A percentile compares a stretch with the other conserved stretches of the same genome.
phyloP scores from a whole-genome alignment of 2,329 filamentous ascomycete genomes.

The Arthrobotrys sphaeroides region DNA sequence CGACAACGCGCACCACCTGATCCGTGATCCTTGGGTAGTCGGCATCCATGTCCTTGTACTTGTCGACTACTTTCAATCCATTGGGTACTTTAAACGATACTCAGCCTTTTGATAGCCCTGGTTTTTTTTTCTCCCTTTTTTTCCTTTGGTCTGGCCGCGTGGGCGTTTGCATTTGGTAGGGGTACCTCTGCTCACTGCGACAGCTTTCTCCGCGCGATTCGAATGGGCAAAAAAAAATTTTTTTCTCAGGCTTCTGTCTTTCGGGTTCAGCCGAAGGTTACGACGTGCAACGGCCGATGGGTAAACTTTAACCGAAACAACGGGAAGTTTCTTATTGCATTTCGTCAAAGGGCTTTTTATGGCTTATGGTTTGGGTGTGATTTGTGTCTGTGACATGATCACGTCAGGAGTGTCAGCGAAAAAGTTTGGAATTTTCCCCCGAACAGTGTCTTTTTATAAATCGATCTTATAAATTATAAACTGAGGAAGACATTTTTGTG shows the following conservation, averaged over 20 bases:
- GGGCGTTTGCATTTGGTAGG: neutral
- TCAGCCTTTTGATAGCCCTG: neutral
- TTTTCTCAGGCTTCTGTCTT: neutral
- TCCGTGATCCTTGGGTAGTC: neutral
- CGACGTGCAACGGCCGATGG: conserved; percentile 5
- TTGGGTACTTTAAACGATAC: neutral
- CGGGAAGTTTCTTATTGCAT: too few relatives aligned
- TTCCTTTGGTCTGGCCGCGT: neutral
- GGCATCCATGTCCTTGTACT: neutral
- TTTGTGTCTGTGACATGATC: conserved; percentile 4
- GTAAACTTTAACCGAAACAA: conserved; percentile 8
- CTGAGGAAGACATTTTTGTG: too few relatives aligned
- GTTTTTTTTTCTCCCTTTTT: neutral
- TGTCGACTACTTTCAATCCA: neutral
- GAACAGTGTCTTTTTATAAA: neutral
- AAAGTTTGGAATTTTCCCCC: neutral
- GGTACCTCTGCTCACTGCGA: neutral
- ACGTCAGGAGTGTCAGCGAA: neutral
- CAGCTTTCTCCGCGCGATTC: neutral
- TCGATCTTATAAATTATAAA: neutral
- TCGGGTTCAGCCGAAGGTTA: conserved; percentile 4
- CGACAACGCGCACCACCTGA: conserved; percentile 1
- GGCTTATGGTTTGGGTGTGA: neutral
- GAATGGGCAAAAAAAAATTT: neutral
- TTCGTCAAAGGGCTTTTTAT: too few relatives aligned